These are phyloP conservation scores for Heliamphora pulchella DNA, from an alignment of 179 eudicot genomes.

Conservation along the genomic window DNA sequence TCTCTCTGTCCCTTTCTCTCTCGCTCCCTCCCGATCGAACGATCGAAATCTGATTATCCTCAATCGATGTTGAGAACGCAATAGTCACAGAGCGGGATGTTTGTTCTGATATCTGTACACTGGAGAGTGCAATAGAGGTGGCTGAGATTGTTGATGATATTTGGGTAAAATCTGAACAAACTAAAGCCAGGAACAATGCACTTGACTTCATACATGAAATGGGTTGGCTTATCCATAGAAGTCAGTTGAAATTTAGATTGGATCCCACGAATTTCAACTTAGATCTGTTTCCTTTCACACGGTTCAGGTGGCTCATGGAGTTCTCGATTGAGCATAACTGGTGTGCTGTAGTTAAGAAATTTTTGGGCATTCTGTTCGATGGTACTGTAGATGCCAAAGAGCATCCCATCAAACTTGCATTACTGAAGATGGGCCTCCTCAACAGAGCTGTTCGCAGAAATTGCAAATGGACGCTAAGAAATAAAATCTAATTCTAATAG, in stretches of 20 bases:
- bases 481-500: too few relatives aligned
- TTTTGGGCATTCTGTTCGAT: constrained; percentile 43
- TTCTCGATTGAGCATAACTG: constrained; percentile 70
- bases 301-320: constrained; percentile 64
- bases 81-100: constrained; percentile 78
- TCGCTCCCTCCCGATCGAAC: too few relatives aligned
- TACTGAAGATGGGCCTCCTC: constrained; percentile 54
- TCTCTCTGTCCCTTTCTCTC: too few relatives aligned
- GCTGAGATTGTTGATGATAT: constrained; percentile 29
- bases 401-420: constrained; percentile 37
- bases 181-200: constrained; percentile 38
- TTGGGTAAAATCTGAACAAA: constrained; percentile 19
- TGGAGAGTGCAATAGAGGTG: constrained; percentile 50
- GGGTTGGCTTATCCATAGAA: constrained; percentile 89
- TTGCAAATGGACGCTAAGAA: constrained; percentile 16
- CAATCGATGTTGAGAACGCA: too few relatives aligned
- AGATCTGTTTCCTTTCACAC: constrained; percentile 52
- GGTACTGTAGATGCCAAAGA: constrained; percentile 51
- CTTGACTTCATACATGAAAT: constrained; percentile 78
- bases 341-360: constrained; percentile 76
- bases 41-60: too few relatives aligned
- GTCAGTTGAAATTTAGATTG: constrained; percentile 30
- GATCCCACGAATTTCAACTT: constrained; percentile 23
- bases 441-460: constrained; percentile 68
- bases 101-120: constrained; percentile 75